Percentiles rank a stretch among this genome's conserved stretches.
phyloP scores from a whole-genome alignment of 495 filamentous ascomycete genomes.

The Trichoderma gamsii region DNA sequence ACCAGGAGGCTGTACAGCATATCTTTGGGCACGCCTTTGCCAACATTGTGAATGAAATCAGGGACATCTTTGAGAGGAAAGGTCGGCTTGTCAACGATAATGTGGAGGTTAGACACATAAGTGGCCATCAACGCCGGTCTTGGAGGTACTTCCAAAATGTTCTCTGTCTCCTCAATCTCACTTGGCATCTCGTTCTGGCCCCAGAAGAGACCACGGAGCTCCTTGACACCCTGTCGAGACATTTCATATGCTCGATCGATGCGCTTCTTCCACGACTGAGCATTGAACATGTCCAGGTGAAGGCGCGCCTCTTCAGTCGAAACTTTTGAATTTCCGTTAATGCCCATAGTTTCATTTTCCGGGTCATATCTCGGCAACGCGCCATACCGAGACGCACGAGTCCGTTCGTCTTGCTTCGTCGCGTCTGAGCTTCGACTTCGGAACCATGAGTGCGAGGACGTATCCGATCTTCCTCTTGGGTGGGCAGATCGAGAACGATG shows the following conservation, averaged over 20 bases:
- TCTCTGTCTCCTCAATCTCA: conserved; percentile 75
- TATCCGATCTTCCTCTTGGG: conserved; percentile 35
- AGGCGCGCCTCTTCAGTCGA: conserved; percentile 67
- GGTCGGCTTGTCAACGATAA: conserved; percentile 86
- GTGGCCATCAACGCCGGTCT: conserved; percentile 77
- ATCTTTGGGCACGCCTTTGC: conserved; percentile 90
- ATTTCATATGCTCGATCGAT: conserved; percentile 71
- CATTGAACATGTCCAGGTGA: conserved; percentile 71
- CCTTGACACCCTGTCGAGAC: conserved; percentile 66
- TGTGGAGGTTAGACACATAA: conserved; percentile 75
- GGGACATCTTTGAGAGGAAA: conserved; percentile 78
- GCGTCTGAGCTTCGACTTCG: conserved; percentile 52
- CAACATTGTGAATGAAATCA: conserved; percentile 75
- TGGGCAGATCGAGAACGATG: conserved; percentile 45
- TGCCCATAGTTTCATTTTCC: conserved; percentile 57
- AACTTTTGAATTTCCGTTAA: conserved; percentile 64
- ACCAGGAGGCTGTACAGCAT: conserved; percentile 86
- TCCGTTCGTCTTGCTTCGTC: conserved; percentile 30
- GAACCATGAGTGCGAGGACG: conserved; percentile 26
- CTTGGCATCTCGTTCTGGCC: conserved; percentile 75
- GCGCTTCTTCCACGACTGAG: conserved; percentile 85
- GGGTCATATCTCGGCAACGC: conserved; percentile 61
- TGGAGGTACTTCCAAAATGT: conserved; percentile 78
- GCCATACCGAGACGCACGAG: conserved; percentile 23
- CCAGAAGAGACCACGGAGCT: conserved; percentile 75